phyloP scores from a whole-genome alignment of 1,139 yeast genomes.

The Wickerhamomyces sp. region DNA sequence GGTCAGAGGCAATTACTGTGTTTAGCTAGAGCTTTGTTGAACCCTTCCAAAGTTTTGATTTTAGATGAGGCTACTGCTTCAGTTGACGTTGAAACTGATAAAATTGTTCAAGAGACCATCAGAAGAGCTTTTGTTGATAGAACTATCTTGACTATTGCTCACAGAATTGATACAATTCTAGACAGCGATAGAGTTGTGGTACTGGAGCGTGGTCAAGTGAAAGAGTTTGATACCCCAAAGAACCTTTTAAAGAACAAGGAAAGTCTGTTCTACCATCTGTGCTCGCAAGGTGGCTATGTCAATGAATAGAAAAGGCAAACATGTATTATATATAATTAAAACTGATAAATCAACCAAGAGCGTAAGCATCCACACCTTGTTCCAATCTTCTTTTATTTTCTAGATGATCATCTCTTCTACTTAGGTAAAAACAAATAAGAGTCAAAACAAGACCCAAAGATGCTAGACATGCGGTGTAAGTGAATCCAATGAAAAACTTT shows the following conservation, averaged over 20 bases:
- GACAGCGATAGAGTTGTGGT: slow-evolving; percentile 73
- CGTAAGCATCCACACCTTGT: not conserved
- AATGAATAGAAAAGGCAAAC: not conserved
- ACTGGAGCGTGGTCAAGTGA: slow-evolving; percentile 61
- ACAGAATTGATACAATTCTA: slow-evolving; percentile 75
- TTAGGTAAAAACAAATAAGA: not conserved
- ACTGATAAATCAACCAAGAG: not conserved
- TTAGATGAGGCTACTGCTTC: slow-evolving; percentile 87
- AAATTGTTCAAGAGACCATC: slow-evolving; percentile 69
- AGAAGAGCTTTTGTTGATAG: slow-evolving; percentile 56
- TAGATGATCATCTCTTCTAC: slow-evolving; percentile 1
- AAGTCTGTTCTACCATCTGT: slow-evolving; percentile 46
- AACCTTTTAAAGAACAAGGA: slow-evolving; percentile 40
- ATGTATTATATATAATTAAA: not conserved
- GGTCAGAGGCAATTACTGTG: slow-evolving; percentile 80
- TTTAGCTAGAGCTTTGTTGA: slow-evolving; percentile 66
- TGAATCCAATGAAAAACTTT: slow-evolving; percentile 43
- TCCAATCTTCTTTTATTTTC: not conserved
- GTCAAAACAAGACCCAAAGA: not conserved
- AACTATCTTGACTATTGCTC: slow-evolving; percentile 79
- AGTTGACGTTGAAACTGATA: slow-evolving; percentile 77
- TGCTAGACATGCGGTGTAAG: slow-evolving; percentile 42
- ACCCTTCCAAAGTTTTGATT: slow-evolving; percentile 57
- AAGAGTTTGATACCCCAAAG: slow-evolving; percentile 65
- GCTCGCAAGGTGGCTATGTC: slow-evolving; percentile 42